Percentiles rank a stretch among this genome's conserved stretches.
These are phyloP conservation scores for Kalmanozyma brasiliensis DNA, from an alignment of 1,284 basidiomycete genomes.

Conservation along the genomic window DNA sequence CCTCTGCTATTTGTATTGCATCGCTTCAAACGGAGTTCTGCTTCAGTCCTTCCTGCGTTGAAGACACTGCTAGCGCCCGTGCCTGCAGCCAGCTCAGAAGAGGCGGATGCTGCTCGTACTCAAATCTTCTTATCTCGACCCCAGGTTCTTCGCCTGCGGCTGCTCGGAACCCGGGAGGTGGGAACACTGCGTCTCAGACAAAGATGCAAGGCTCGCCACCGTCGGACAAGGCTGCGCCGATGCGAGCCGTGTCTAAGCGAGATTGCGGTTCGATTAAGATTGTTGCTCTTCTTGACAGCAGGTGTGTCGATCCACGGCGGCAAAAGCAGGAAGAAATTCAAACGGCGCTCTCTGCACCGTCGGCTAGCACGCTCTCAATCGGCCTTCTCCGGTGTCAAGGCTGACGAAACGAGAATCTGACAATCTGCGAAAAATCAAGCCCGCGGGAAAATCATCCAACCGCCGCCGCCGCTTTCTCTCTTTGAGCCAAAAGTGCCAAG, in stretches of 20 bases:
- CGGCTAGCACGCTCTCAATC: background rate
- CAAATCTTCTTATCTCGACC: no score
- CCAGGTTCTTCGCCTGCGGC: background rate
- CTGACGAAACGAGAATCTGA: background rate
- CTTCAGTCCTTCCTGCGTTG: no score
- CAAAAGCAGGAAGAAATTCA: no score
- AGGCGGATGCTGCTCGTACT: no score
- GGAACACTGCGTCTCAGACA: background rate
- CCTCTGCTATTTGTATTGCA: background rate
- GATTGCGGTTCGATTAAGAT: background rate
- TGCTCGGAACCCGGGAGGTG: slow-evolving; percentile 1
- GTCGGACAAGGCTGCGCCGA: slow-evolving; percentile 6
- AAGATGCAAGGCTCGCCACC: no score
- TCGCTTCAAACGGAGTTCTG: background rate
- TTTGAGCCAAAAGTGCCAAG: slow-evolving; percentile 1
- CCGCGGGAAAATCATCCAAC: slow-evolving; percentile 4
- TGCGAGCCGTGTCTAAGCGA: slow-evolving; percentile 5
- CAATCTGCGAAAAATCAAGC: background rate
- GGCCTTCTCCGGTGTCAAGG: slow-evolving; percentile 13
- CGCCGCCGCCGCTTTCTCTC: background rate
- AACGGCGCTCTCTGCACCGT: slow-evolving; percentile 10
- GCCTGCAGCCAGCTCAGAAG: background rate
- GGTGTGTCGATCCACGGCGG: no score
- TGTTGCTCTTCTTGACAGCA: background rate
- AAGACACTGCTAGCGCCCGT: background rate